Evolutionary conservation across 2,329 filamentous ascomycete genomes (phyloP), one percentile per base, ranked within the genome.

Genomic region (Ceratocystis alfenasii): DNA sequence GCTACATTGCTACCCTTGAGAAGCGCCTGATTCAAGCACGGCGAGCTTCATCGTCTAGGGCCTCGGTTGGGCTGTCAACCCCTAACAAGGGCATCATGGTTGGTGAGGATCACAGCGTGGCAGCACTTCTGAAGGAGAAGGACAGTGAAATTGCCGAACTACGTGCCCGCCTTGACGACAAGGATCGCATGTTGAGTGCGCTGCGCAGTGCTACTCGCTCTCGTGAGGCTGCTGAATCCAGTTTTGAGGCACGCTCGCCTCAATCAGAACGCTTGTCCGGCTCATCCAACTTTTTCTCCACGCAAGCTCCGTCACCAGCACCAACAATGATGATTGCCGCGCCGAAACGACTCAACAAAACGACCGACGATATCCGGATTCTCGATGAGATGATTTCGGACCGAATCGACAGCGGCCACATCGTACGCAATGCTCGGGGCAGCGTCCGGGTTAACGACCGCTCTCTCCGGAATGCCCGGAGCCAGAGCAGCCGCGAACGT

Each of bases 311-410:
- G 17, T 70, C 71, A 62, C 69, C 69, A 63, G 70, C 69, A 28
- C 69, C 70, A 10, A 70, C 69, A 8, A 62, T 71, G 20, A 69
- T 71, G 62, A 69, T 70, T 65, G 70, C 70, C 25, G 68, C 70
- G 8, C 69, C 69, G 5, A 71, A 75, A n/a, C 81, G 81, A 64
- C 81, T 82, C 62, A 79, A 79, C 12, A 85, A 82, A 77, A 90
- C 88, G 70, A 88, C 94, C 44, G 91, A 96, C 71, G 92, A 96
- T 75, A 92, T 96, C 86, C 95, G 89, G 70, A 91, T 96, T 78
- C 82, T 96, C 30, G 93, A 97, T 72, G 90, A 96, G 76, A 96
- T 97, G 93, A 94, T 96, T 68, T 88, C 92, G 72, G 89, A 93
- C 72, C 85, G 88, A 67, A 88, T 95, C 64, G 89, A 94, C 71